Conservation (phyloP, 2,329 filamentous ascomycete species). For the Talaromyces piceae region DNA sequence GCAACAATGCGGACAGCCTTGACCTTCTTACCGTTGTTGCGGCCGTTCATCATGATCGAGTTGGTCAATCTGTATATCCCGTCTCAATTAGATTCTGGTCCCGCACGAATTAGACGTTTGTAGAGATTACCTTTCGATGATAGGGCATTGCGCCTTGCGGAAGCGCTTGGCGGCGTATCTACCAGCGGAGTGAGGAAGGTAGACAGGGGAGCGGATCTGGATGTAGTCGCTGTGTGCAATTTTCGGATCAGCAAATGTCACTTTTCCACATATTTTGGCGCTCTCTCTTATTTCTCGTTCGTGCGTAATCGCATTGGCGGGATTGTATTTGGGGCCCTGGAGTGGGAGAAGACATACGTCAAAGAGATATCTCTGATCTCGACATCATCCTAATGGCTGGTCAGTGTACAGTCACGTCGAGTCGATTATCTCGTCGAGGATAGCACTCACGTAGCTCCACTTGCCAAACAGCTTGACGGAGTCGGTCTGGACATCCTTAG, state of each 20-base stretch:
- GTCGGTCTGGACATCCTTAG: slow-evolving; percentile 90
- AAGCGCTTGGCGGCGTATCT: slow-evolving; percentile 99
- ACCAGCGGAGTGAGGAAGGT: slow-evolving; percentile 97
- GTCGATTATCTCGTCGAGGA: background rate
- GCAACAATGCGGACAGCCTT: slow-evolving; percentile 99
- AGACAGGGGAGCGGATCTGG: slow-evolving; percentile 98
- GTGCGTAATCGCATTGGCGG: background rate
- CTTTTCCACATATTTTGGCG: slow-evolving; percentile 9
- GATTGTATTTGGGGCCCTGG: background rate
- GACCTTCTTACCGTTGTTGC: slow-evolving; percentile 99
- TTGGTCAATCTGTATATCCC: slow-evolving; percentile 64
- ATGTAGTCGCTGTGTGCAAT: slow-evolving; percentile 79
- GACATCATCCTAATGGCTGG: slow-evolving; percentile 62
- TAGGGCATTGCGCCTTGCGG: slow-evolving; percentile 99
- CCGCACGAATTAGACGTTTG: background rate
- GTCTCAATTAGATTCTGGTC: background rate
- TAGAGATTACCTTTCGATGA: slow-evolving; percentile 74
- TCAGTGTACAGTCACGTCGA: slow-evolving; percentile 3
- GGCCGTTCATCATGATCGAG: slow-evolving; percentile 99
- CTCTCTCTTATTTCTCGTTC: background rate
- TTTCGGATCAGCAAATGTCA: slow-evolving; percentile 24
- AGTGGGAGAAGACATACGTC: slow-evolving; percentile 64
- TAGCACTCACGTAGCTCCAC: slow-evolving; percentile 62
- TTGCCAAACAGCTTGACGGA: slow-evolving; percentile 97
- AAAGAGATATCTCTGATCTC: slow-evolving; percentile 99